Percentiles rank a stretch among this genome's conserved stretches.
Conservation (phyloP, 192 early-diverging fungal genomes). For the Coemansia sp. region DNA sequence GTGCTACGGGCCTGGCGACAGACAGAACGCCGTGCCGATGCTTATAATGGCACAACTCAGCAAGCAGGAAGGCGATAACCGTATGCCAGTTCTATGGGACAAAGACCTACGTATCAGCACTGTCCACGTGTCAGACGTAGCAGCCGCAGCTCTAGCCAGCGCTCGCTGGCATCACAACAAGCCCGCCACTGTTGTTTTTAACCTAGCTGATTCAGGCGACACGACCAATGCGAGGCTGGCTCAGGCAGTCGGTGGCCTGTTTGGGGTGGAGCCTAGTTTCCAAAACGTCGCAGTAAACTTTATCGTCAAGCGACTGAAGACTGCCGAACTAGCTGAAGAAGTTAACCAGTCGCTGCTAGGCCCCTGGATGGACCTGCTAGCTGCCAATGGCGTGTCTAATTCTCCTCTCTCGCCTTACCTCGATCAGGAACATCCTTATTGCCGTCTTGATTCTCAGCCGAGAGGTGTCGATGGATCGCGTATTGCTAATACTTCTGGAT, state of each 20-base stretch:
- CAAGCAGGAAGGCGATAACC: slow-evolving; percentile 66
- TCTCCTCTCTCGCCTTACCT: slow-evolving; percentile 93
- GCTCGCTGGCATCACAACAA: slow-evolving; percentile 53
- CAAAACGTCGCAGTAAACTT: slow-evolving; percentile 46
- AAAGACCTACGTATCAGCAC: slow-evolving; percentile 91
- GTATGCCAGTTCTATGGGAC: slow-evolving; percentile 95
- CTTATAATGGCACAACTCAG: slow-evolving; percentile 93
- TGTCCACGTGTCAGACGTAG: slow-evolving; percentile 90
- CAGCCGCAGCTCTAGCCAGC: slow-evolving; percentile 61
- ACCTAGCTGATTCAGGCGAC: slow-evolving; percentile 84
- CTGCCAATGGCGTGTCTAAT: slow-evolving; percentile 66
- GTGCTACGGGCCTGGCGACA: slow-evolving; percentile 84
- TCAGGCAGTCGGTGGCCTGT: slow-evolving; percentile 32
- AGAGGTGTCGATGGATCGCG: slow-evolving; percentile 82
- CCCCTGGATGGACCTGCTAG: slow-evolving; percentile 89
- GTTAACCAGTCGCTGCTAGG: slow-evolving; percentile 92
- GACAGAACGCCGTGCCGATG: slow-evolving; percentile 73
- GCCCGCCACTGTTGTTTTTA: slow-evolving; percentile 61
- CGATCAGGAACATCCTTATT: slow-evolving; percentile 88
- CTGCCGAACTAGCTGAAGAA: slow-evolving; percentile 85
- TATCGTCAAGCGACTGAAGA: slow-evolving; percentile 63
- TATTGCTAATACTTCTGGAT: slow-evolving; percentile 71
- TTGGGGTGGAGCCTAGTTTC: slow-evolving; percentile 31
- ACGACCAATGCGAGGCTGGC: slow-evolving; percentile 66
- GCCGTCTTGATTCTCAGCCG: slow-evolving; percentile 64